Base-by-base conservation (phyloP, 1,284 basidiomycete genomes). In the Malassezia sp. region DNA sequence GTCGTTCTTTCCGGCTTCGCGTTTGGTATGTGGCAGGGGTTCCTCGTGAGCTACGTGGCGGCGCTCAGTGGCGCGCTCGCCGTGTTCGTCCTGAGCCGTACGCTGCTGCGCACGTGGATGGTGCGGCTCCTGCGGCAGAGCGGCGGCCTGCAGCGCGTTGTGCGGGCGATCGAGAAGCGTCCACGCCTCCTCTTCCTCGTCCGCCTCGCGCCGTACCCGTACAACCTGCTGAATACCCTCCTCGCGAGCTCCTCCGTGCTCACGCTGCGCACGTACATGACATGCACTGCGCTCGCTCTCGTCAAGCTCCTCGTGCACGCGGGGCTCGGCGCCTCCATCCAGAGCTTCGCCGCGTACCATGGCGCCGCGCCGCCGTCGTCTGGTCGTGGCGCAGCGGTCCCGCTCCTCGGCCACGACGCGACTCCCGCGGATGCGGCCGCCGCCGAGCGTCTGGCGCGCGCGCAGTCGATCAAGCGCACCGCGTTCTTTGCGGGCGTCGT, bases 301-400 rank as follows among this genome's bases (percentile, higher is more conserved):
- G 80, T 84, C 76, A 88, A 88, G 71, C 79, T 88, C 56, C 80
- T 86, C 71, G 78, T 88, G 43, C 85, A 88, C 73, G 85, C 84
- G 20, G 82, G 78, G 52, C 75, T 88, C 53, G 85, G 85, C 34
- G 79, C 80, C 18, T 82, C 81, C 18, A 85, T 88, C 62, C 81
- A 83, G 62, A 85, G 81, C 30, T 88, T 88, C 73, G 78, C 79
- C 49, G 78, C 79, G 49, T 80, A 79, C 71, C 78, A 82, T 61
- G 57, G 58, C 9, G 51, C 49, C 9, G 43, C 26, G 2, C 34
- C 36, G 20, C 42, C 26, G 3, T 28, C 24, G 4, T 21, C 2
- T 14, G 44, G 20, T 21, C 11, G 12, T 9, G 39, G 27, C 12
- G 21, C 23, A 5, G 32, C 12, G 12, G 14, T 15, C 17, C n/a